These are phyloP conservation scores for Sanghuangporus baumii DNA, from an alignment of 1,284 basidiomycete genomes.

Conservation along the genomic window DNA sequence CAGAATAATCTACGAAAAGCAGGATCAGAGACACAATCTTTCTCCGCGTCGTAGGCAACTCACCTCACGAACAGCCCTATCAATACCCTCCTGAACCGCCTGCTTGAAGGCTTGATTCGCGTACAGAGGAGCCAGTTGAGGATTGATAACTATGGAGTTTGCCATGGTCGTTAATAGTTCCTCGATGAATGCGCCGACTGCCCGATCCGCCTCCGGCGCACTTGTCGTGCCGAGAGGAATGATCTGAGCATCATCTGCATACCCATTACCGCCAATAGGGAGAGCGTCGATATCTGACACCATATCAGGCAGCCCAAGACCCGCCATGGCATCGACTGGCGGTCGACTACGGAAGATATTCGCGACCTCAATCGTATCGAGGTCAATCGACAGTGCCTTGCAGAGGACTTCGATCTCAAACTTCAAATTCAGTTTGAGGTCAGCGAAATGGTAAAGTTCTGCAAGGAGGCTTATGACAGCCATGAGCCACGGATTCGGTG, in stretches of 20 bases:
- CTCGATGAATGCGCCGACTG: constrained; percentile 67
- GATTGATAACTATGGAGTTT: constrained; percentile 75
- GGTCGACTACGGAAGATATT: constrained; percentile 74
- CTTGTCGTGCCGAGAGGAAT: constrained; percentile 51
- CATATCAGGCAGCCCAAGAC: constrained; percentile 63
- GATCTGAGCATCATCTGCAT: constrained; percentile 51
- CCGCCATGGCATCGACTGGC: constrained; percentile 43
- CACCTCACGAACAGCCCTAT: constrained; percentile 92
- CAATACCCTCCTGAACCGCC: constrained; percentile 87
- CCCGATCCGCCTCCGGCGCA: constrained; percentile 54
- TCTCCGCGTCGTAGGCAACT: constrained; percentile 21
- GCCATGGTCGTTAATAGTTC: constrained; percentile 73
- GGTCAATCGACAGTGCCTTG: constrained; percentile 85
- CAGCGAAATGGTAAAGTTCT: constrained; percentile 95
- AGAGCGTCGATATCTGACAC: constrained; percentile 65
- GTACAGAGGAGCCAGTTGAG: constrained; percentile 66
- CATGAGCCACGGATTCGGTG: constrained; percentile 98
- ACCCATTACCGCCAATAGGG: constrained; percentile 63
- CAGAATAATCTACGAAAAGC: constrained; percentile 69
- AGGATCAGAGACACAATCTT: constrained; percentile 4
- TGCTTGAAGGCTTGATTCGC: constrained; percentile 86
- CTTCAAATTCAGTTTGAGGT: constrained; percentile 95
- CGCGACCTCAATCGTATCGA: constrained; percentile 84
- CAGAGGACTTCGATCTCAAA: constrained; percentile 99
- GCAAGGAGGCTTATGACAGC: constrained; percentile 88